These are phyloP conservation scores for Trypanosomatidae sp. DNA, from an alignment of 208 protist genomes.

Conservation along the genomic window DNA sequence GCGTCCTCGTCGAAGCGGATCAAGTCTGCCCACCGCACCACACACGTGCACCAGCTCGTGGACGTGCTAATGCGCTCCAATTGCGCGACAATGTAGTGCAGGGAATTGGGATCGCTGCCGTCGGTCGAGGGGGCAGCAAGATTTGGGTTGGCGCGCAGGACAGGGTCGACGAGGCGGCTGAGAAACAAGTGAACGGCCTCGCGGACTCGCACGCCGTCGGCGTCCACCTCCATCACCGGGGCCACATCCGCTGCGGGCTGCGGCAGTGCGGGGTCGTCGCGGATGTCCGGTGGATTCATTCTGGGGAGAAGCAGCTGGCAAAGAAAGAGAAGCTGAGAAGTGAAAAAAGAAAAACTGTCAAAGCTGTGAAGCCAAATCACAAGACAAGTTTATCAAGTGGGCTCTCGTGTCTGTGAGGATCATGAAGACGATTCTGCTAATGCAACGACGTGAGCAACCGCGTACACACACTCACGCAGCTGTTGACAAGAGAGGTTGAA, in stretches of 20 bases:
- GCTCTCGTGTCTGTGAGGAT: too few species aligned
- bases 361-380: too few species aligned
- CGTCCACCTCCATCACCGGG: conserved; percentile 65
- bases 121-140: conserved; percentile 11
- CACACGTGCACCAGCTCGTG: conserved; percentile 75
- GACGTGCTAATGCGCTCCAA: conserved; percentile 84
- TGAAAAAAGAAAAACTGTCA: not conserved
- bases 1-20: conserved; percentile 75
- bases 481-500: too few species aligned
- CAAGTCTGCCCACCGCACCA: conserved; percentile 81
- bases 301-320: too few species aligned
- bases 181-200: conserved; percentile 83
- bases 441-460: too few species aligned
- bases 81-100: conserved; percentile 69
- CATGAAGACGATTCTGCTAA: too few species aligned
- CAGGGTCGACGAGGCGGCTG: conserved; percentile 70
- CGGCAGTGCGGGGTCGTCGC: conserved; percentile 54
- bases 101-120: too few species aligned
- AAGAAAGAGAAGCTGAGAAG: too few species aligned
- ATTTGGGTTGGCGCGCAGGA: conserved; percentile 25
- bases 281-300: conserved; percentile 58
- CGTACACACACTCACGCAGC: too few species aligned
- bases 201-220: conserved; percentile 68
- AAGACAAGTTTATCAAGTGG: too few species aligned
- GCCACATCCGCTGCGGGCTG: conserved; percentile 44